A percentile compares a stretch with the other conserved stretches of the same genome.
Conservation (phyloP, 176 grass and related monocot genomes). For the Oropetium thomaeum region DNA sequence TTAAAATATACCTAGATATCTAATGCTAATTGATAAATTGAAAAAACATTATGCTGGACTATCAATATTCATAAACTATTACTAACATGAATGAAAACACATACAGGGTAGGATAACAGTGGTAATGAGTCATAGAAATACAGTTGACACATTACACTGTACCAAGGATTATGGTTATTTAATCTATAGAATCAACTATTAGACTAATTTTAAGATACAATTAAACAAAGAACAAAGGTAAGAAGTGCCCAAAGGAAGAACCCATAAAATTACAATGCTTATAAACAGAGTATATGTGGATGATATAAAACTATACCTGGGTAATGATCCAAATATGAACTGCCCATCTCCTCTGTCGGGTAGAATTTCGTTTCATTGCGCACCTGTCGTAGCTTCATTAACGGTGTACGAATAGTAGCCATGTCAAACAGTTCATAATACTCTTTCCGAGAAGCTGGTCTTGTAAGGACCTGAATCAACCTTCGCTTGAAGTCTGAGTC, state of each 20-base stretch:
- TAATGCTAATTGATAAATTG: neutral
- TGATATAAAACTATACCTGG: constrained; percentile 52
- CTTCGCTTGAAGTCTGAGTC: constrained; percentile 57
- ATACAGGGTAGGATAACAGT: neutral
- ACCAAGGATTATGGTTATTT: neutral
- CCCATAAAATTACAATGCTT: neutral
- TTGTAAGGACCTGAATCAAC: constrained; percentile 45
- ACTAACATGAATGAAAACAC: neutral
- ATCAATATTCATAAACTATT: too few species aligned
- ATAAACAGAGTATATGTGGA: constrained; percentile 3
- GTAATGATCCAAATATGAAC: constrained; percentile 61
- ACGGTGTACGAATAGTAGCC: constrained; percentile 26
- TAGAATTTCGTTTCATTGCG: constrained; percentile 41
- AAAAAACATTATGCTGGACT: neutral
- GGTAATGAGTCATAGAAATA: neutral
- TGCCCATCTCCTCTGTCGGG: constrained; percentile 33
- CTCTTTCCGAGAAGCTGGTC: constrained; percentile 50
- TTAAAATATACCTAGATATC: neutral
- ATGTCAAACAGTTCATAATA: constrained; percentile 31
- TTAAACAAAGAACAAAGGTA: neutral
- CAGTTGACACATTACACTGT: neutral
- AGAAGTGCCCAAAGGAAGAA: neutral
- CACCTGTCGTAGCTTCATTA: constrained; percentile 43
- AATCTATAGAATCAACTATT: neutral
- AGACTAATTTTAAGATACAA: constrained; percentile 4